Percentiles rank a stretch among this genome's conserved stretches.
Evolutionary conservation across 2,329 filamentous ascomycete genomes (phyloP).

Genomic region (Trichoderma arundinaceum): DNA sequence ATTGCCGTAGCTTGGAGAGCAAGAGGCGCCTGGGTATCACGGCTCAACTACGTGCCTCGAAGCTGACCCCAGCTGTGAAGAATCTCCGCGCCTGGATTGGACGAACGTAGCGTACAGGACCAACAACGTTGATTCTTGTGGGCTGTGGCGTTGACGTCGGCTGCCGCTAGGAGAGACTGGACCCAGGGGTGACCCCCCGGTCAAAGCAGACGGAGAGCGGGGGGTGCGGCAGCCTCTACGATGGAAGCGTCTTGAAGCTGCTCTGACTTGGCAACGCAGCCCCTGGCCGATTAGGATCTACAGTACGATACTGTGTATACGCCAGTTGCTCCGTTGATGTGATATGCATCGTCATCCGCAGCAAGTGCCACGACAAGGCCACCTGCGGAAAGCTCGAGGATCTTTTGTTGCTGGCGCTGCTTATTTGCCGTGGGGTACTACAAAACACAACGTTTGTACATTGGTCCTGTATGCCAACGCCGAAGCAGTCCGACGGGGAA

Average conservation of each 20-base stretch:
- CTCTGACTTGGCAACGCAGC: background rate
- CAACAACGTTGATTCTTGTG: conserved; percentile 25
- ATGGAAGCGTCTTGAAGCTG: background rate
- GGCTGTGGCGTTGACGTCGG: conserved; percentile 29
- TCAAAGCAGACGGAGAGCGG: conserved; percentile 25
- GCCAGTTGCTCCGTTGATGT: background rate
- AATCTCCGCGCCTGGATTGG: conserved; percentile 20
- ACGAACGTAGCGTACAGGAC: conserved; percentile 3
- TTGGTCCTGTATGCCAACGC: background rate
- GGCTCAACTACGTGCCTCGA: background rate
- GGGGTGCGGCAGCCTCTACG: conserved; percentile 4
- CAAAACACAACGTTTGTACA: background rate
- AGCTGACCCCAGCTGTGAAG: conserved; percentile 11
- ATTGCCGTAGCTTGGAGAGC: background rate
- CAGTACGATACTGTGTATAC: background rate
- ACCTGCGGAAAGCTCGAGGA: background rate
- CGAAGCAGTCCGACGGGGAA: background rate
- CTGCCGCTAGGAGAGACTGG: conserved; percentile 19
- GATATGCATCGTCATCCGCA: conserved; percentile 8
- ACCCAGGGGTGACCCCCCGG: background rate
- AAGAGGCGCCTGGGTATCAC: conserved; percentile 20
- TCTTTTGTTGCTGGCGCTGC: conserved; percentile 7
- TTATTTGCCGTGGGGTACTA: background rate
- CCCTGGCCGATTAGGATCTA: background rate
- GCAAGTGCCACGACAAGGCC: background rate